These are phyloP conservation scores for Somion occarium DNA, from an alignment of 1,284 basidiomycete genomes.

Conservation along the genomic window DNA sequence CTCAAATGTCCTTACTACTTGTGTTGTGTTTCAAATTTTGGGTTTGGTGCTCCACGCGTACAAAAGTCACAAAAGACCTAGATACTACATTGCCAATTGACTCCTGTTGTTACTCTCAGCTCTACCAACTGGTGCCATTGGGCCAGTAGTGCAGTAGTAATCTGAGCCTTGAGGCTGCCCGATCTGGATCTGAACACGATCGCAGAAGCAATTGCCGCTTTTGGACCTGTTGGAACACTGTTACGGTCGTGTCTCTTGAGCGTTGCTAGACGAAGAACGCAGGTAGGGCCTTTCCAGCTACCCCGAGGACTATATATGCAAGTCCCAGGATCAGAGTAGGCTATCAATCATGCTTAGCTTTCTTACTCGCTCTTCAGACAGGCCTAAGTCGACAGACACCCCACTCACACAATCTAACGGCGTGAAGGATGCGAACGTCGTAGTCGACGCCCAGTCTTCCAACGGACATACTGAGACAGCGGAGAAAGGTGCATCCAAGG, in stretches of 20 bases:
- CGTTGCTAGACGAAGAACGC: background rate
- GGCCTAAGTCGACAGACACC: background rate
- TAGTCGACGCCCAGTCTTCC: background rate
- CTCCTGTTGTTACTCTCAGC: no score
- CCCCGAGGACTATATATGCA: background rate
- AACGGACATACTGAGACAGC: background rate
- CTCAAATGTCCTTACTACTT: no score
- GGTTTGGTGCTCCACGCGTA: no score
- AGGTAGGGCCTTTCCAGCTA: background rate
- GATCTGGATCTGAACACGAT: background rate
- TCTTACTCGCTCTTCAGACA: background rate
- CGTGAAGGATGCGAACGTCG: background rate
- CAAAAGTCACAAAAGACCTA: no score
- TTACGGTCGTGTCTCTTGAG: background rate
- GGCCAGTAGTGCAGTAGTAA: no score
- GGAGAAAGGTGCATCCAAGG: background rate
- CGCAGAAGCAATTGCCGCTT: background rate
- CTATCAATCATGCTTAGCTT: background rate
- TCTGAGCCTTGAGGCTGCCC: no score
- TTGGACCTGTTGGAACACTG: background rate
- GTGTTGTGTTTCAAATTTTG: no score
- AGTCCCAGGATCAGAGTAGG: no score
- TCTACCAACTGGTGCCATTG: no score
- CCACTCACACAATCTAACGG: background rate
- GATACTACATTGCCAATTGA: no score